Evolutionary conservation across 2,329 filamentous ascomycete species (phyloP).

Genomic region (Tolypocladium tropicale): DNA sequence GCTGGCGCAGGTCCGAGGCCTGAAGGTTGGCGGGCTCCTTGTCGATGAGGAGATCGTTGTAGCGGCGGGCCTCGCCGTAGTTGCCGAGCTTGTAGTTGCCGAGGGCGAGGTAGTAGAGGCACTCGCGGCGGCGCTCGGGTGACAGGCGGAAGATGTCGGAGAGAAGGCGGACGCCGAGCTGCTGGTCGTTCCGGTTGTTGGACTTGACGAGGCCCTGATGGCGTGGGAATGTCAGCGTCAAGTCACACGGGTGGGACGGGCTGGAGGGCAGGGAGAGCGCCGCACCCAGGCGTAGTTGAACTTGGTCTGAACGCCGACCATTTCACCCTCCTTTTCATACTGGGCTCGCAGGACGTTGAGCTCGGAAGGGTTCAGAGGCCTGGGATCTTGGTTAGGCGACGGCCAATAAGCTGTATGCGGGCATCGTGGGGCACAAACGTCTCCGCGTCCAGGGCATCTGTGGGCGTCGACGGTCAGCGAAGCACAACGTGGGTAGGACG

Average conservation of each 20-base stretch:
- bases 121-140: constrained; percentile 89
- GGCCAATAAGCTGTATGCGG: neutral
- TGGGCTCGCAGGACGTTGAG: constrained; percentile 86
- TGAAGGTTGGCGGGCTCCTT: constrained; percentile 89
- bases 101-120: constrained; percentile 93
- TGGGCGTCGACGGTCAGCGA: constrained; percentile 6
- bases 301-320: constrained; percentile 94
- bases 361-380: constrained; percentile 83
- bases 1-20: constrained; percentile 69
- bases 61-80: constrained; percentile 87
- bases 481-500: neutral
- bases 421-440: constrained; percentile 47
- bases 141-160: constrained; percentile 94
- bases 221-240: constrained; percentile 3
- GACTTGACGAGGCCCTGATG: constrained; percentile 97
- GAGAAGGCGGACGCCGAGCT: constrained; percentile 85
- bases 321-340: constrained; percentile 95
- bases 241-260: neutral
- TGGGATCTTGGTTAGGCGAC: constrained; percentile 22
- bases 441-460: constrained; percentile 91
- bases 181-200: constrained; percentile 70
- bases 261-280: constrained; percentile 2
- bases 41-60: constrained; percentile 87
- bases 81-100: constrained; percentile 98
- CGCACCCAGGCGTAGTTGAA: constrained; percentile 99